Evolutionary conservation across 2,329 filamentous ascomycete species (phyloP).

Genomic region (Colletotrichum coccodes): DNA sequence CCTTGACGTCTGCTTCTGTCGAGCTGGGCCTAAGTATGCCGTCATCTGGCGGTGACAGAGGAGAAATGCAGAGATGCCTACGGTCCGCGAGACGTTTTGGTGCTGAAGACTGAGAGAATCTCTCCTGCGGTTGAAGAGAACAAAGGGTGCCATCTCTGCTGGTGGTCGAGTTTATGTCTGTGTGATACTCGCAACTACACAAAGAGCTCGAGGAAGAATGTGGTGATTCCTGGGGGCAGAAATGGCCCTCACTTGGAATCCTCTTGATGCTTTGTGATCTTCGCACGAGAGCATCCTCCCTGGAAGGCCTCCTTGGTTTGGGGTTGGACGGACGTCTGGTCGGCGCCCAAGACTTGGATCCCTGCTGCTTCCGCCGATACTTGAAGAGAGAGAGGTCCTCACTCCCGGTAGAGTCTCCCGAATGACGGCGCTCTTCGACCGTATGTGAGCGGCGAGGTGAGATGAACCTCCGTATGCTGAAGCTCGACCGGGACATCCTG

Average conservation of each 20-base stretch:
- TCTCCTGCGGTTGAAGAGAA: conserved; percentile 35
- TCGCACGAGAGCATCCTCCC: conserved; percentile 46
- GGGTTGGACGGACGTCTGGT: not conserved
- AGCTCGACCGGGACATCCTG: conserved; percentile 53
- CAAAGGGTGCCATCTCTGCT: conserved; percentile 45
- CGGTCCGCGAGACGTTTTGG: conserved; percentile 34
- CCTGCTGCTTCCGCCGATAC: conserved; percentile 18
- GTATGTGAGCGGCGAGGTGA: conserved; percentile 42
- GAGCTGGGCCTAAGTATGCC: not conserved
- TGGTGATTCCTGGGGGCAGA: conserved; percentile 48
- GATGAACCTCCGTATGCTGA: conserved; percentile 56
- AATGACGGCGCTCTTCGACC: conserved; percentile 13
- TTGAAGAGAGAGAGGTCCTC: conserved; percentile 34
- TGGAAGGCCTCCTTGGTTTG: conserved; percentile 7
- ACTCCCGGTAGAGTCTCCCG: conserved; percentile 18
- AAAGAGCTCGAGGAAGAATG: conserved; percentile 57
- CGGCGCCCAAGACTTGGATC: conserved; percentile 18
- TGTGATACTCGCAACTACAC: conserved; percentile 53
- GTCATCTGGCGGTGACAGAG: conserved; percentile 5
- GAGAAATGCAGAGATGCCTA: conserved; percentile 27
- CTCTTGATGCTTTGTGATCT: conserved; percentile 51
- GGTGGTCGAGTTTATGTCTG: conserved; percentile 36
- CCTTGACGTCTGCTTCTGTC: conserved; percentile 13
- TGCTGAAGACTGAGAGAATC: conserved; percentile 12
- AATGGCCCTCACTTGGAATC: conserved; percentile 49